These are phyloP conservation scores for Malania oleifera DNA, from an alignment of 164 flowering plant species.

Conservation along the genomic window DNA sequence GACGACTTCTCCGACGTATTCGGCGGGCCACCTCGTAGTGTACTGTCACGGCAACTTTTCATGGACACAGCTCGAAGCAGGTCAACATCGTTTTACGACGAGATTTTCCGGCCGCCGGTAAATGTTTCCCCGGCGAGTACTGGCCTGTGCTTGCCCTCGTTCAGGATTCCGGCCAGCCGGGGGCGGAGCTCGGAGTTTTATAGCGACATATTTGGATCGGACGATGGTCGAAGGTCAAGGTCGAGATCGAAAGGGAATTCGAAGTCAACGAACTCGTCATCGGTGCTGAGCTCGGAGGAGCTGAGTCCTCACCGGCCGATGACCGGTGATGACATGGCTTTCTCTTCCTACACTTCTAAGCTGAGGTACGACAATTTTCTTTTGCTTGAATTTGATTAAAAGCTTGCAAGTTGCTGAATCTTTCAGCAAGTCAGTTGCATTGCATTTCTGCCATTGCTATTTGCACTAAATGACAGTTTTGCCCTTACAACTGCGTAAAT, in stretches of 20 bases:
- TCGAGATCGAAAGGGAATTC: constrained; percentile 25
- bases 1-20: constrained; percentile 77
- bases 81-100: constrained; percentile 42
- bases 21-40: constrained; percentile 84
- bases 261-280: constrained; percentile 59
- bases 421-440: too few species aligned
- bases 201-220: constrained; percentile 56
- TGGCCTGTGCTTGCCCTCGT: constrained; percentile 51
- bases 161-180: constrained; percentile 40
- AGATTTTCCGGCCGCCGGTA: constrained; percentile 49
- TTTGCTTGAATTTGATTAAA: not conserved
- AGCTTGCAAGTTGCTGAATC: too few species aligned
- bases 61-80: not conserved
- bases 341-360: constrained; percentile 51
- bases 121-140: constrained; percentile 8
- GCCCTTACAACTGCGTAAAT: too few species aligned
- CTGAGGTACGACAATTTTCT: constrained; percentile 48
- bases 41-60: constrained; percentile 34
- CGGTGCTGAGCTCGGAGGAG: constrained; percentile 76
- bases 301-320: constrained; percentile 55
- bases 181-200: constrained; percentile 35
- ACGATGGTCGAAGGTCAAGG: constrained; percentile 33
- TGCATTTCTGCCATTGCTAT: not conserved
- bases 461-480: too few species aligned
- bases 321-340: constrained; percentile 40